Percentiles rank a stretch among this genome's conserved stretches.
Evolutionary conservation across 2,329 filamentous ascomycete species (phyloP).

Genomic region (Phyllosticta paracitricarpa): DNA sequence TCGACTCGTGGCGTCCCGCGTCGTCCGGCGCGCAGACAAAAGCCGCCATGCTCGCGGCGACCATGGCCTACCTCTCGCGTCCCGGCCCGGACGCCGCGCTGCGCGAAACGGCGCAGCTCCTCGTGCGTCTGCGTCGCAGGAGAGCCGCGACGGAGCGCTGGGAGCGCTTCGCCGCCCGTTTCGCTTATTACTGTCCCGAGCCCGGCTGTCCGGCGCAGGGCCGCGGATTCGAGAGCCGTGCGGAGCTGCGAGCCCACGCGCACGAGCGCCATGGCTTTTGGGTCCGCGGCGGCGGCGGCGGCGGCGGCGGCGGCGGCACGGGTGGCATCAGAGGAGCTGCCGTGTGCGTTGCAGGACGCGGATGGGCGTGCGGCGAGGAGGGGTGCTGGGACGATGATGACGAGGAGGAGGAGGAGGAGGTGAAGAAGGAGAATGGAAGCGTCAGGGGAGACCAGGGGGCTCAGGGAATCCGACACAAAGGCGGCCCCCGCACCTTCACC

Average conservation of each 20-base stretch:
- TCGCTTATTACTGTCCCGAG: slow-evolving; percentile 10
- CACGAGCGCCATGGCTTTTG: background rate
- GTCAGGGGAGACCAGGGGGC: too few species aligned
- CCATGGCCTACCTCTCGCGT: background rate
- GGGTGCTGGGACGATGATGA: background rate
- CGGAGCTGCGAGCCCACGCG: background rate
- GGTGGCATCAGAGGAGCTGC: background rate
- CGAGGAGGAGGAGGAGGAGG: background rate
- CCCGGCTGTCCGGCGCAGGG: background rate
- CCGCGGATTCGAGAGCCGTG: background rate
- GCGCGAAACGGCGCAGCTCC: background rate
- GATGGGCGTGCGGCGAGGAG: background rate
- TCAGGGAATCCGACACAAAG: background rate
- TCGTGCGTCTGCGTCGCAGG: background rate
- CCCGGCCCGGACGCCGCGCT: background rate
- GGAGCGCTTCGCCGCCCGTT: slow-evolving; percentile 11
- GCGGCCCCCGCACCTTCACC: background rate
- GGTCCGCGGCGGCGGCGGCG: background rate
- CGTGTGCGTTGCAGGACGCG: background rate
- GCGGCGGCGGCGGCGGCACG: too few species aligned
- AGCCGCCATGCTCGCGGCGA: slow-evolving; percentile 2
- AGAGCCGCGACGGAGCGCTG: slow-evolving; percentile 11
- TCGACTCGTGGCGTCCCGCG: slow-evolving; percentile 11
- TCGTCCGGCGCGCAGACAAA: slow-evolving; percentile 9
- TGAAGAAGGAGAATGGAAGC: too few species aligned